Base-by-base conservation (phyloP, 2,329 filamentous ascomycete genomes). In the Penicillium sp. region DNA sequence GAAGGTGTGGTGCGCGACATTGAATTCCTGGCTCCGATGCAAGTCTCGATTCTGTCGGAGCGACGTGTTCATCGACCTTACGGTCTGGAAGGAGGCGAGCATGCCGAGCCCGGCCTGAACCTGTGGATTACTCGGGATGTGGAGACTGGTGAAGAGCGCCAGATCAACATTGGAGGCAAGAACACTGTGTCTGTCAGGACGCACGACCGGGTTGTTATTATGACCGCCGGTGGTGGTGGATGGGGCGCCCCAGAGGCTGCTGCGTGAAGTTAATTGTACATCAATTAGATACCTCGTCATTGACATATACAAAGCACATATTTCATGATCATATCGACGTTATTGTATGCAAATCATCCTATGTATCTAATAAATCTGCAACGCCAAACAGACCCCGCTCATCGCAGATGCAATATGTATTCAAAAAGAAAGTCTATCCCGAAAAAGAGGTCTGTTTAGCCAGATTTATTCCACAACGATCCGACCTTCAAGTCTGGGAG, bases 1-100 rank as follows among this genome's bases (percentile, higher is more conserved):
- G 83, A 92, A 57, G 89, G 89, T 13, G 87, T 90, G 0, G 74
- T 91, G 0, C 74, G 89, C 0, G 89, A 95, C 52, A 91, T 95
- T 54, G 89, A 95, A 70, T 92, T 95, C 72, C 77, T 88, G 3
- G 83, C 88, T 28, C 86, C 87, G 0, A 82, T 95, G 28, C 86
- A 93, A 68, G 88, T 88, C 12, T 87, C 82, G 1, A 92, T 95
- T 24, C 72, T 95, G 6, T 87, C 83, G 5, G 89, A 95, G 68
- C 69, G 89, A 15, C 73, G 89, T 27, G 87, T 92, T 0, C 84
- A 87, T 55, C 78, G 81, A 45, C 89, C 89, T 1, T 95, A 91
- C 58, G 91, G 92, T 0, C 77, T 96, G 51, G 84, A 83, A 20
- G 92, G 92, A 0, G 92, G 92, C 3, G 85, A 84, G 49, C 86